Conservation (phyloP, 2,329 filamentous ascomycete species). For the Pleoardoris graminearum region DNA sequence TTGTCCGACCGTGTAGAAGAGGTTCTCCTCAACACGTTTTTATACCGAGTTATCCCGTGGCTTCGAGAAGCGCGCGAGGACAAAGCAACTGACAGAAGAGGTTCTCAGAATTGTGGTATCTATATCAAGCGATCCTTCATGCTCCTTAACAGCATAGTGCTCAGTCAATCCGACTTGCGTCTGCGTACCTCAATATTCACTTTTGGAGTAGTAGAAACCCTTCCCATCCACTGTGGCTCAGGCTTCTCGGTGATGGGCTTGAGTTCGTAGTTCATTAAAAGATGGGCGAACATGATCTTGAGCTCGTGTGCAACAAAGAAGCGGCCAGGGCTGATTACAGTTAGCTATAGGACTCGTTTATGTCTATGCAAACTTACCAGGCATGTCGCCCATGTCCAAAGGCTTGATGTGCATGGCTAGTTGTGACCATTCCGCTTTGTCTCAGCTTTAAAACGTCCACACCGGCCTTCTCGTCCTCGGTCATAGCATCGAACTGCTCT, state of each 20-base stretch:
- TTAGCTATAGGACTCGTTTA: constrained; percentile 9
- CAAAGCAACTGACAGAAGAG: too few species aligned
- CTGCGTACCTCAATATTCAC: constrained; percentile 16
- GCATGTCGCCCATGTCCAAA: constrained; percentile 63
- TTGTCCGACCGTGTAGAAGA: too few species aligned
- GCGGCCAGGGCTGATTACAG: constrained; percentile 36
- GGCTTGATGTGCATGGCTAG: constrained; percentile 54
- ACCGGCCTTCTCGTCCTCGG: constrained; percentile 19
- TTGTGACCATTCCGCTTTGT: constrained; percentile 58
- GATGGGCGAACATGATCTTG: constrained; percentile 43
- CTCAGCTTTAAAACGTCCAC: constrained; percentile 33
- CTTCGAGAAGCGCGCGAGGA: too few species aligned
- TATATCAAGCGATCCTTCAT: too few species aligned
- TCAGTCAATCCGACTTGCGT: not conserved
- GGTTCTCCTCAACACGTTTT: too few species aligned
- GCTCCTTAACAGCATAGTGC: too few species aligned
- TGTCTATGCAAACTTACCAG: constrained; percentile 37
- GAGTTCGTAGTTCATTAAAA: constrained; percentile 46
- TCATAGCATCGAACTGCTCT: constrained; percentile 26
- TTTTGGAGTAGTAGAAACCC: constrained; percentile 24
- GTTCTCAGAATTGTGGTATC: too few species aligned
- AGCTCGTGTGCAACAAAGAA: constrained; percentile 45
- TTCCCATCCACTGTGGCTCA: constrained; percentile 21
- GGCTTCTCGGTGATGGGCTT: constrained; percentile 31
- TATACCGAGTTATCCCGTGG: too few species aligned